Evolutionary conservation across 768 basidiomycete species (phyloP).

Genomic region (Phylloporus sp.): DNA sequence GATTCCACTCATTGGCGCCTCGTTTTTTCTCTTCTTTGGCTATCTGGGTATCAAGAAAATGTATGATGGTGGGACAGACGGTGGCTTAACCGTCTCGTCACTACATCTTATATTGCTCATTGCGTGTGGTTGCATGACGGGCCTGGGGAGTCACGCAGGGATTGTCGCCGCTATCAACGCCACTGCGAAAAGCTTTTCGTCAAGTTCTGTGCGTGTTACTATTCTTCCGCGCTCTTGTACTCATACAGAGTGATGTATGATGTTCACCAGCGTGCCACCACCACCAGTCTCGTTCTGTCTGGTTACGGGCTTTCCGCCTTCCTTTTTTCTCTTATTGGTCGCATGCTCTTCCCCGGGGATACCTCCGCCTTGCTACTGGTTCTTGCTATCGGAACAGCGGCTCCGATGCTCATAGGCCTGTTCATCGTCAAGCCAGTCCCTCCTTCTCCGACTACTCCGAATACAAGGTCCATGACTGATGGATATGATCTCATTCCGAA

Average conservation of each 20-base stretch:
- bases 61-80: conserved; percentile 52
- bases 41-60: conserved; percentile 72
- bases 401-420: conserved; percentile 74
- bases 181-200: conserved; percentile 80
- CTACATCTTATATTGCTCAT: conserved; percentile 50
- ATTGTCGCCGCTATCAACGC: conserved; percentile 67
- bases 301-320: conserved; percentile 92
- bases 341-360: conserved; percentile 68
- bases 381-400: conserved; percentile 71
- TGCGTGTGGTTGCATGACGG: conserved; percentile 66
- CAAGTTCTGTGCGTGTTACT: conserved; percentile 50
- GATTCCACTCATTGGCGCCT: conserved; percentile 57
- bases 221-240: background rate
- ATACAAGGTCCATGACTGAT: conserved; percentile 2
- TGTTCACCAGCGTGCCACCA: conserved; percentile 58
- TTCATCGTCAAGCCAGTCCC: conserved; percentile 69
- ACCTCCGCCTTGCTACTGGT: conserved; percentile 74
- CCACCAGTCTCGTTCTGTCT: conserved; percentile 78
- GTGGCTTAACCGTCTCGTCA: conserved; percentile 35
- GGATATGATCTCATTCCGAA: conserved; percentile 18
- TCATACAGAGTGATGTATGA: background rate
- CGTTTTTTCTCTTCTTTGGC: conserved; percentile 62
- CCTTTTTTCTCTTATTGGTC: conserved; percentile 76
- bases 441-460: conserved; percentile 37
- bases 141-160: conserved; percentile 73